A percentile compares a stretch with the other conserved stretches of the same genome.
Evolutionary conservation across 495 filamentous ascomycete genomes (phyloP).

Genomic region (Xanthoparmelia taractica): DNA sequence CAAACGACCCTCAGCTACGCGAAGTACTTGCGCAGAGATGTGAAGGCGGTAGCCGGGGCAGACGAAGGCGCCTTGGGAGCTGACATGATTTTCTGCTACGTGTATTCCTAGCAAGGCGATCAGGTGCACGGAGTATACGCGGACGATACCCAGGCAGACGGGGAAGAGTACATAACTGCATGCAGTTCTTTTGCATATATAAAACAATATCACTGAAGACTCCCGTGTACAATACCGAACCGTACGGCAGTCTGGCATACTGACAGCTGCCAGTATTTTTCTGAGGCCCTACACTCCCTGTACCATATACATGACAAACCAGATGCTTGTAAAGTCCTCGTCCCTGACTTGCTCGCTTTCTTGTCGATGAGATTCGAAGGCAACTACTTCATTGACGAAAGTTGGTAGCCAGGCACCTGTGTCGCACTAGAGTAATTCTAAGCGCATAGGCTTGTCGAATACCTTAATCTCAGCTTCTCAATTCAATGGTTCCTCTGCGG

Average conservation of each 20-base stretch:
- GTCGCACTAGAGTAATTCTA: background rate
- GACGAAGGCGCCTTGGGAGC: constrained; percentile 53
- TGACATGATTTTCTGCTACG: constrained; percentile 10
- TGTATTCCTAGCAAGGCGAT: constrained; percentile 1
- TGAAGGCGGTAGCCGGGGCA: constrained; percentile 74
- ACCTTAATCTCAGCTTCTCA: background rate
- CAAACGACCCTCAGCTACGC: constrained; percentile 70
- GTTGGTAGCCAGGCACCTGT: background rate
- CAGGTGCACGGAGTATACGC: background rate
- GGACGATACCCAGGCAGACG: constrained; percentile 5
- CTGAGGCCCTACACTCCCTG: background rate
- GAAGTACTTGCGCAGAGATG: constrained; percentile 76
- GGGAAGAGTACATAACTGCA: background rate
- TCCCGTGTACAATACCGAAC: background rate
- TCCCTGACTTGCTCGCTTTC: background rate
- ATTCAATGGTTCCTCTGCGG: background rate
- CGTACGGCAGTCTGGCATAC: background rate
- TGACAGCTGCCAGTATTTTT: background rate
- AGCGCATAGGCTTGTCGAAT: background rate
- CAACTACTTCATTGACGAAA: background rate
- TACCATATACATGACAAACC: background rate
- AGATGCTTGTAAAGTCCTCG: background rate
- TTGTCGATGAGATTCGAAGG: background rate
- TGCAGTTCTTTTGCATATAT: background rate
- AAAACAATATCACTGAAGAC: background rate